A percentile compares a stretch with the other conserved stretches of the same genome.
phyloP scores from a whole-genome alignment of 768 basidiomycete species.

The Boletus vinaceobasis region DNA sequence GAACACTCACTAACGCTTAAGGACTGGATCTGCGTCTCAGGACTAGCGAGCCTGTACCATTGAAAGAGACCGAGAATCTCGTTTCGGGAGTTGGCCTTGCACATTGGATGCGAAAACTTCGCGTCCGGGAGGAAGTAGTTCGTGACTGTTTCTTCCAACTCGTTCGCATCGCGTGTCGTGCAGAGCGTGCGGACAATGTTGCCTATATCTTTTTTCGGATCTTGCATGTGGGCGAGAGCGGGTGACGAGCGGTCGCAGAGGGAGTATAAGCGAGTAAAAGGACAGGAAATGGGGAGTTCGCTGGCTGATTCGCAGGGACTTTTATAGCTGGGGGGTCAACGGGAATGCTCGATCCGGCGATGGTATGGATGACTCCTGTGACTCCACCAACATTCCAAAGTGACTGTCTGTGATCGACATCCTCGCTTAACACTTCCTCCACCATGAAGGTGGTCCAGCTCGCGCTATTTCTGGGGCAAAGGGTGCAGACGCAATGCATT shows the following conservation, averaged over 20 bases:
- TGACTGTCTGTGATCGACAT: not conserved
- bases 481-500: not conserved
- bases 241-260: not conserved
- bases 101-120: slow-evolving; percentile 58
- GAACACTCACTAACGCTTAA: slow-evolving; percentile 41
- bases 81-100: slow-evolving; percentile 52
- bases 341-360: not conserved
- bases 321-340: slow-evolving; percentile 15
- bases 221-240: slow-evolving; percentile 43
- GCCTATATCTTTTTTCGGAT: slow-evolving; percentile 50
- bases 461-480: not conserved
- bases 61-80: slow-evolving; percentile 52
- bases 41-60: slow-evolving; percentile 67
- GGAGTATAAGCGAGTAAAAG: not conserved
- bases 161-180: slow-evolving; percentile 45
- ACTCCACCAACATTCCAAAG: slow-evolving; percentile 8
- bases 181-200: slow-evolving; percentile 44
- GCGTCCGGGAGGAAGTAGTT: slow-evolving; percentile 55
- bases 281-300: not conserved
- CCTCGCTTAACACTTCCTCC: not conserved
- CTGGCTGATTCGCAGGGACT: not conserved
- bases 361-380: not conserved
- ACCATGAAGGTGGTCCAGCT: not conserved
- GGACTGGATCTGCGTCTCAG: slow-evolving; percentile 41
- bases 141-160: slow-evolving; percentile 44